Evolutionary conservation across 768 basidiomycete species (phyloP), one percentile per base, ranked within the genome.

Genomic region (Galerina marginata): DNA sequence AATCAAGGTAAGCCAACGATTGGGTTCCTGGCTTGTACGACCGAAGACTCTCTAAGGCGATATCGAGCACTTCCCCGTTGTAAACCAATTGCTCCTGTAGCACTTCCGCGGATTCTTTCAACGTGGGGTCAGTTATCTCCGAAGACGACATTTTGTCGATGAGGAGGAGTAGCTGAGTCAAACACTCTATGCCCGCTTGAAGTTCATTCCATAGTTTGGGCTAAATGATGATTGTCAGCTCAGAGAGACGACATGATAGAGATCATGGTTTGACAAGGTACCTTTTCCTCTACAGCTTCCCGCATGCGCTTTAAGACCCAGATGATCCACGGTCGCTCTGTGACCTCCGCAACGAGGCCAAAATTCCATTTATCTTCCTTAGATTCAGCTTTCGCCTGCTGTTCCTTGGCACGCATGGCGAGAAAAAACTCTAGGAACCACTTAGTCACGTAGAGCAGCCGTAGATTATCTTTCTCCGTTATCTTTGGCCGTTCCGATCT

Each of bases 371-470:
- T 79, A 57, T 68, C 71, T 23, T 20, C 20, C 20, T 2, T 20
- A 20, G 65, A 64, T 9, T 60, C 67, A 46, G 49, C 62, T 29
- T 64, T 69, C 12, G 69, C 63, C 25, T 72, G 65, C 11, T 74
- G 76, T 54, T 80, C 81, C 43, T 77, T 80, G 15, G 72, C 71
- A 7, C 78, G 75, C 71, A 81, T 75, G 42, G 83, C 74, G 10
- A 96, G 82, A 75, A 99, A 96, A 79, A 93, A 96, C 62, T 95
- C 90, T 39, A 97, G 84, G 69, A 96, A 90, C 91, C 96, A 99
- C 59, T 93, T 91, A 4, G 90, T 85, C 43, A 97, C 83, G 72
- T 86, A 93, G 43, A 99, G 81, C 25, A 97, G 80, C 6, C 97
- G 89, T 56, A 96, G 84, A 69, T 96, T 90, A 72, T 99, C 97